Evolutionary conservation across 2,329 filamentous ascomycete genomes (phyloP), one percentile per base, ranked within the genome.

Genomic region (Parafenestella ontariensis): DNA sequence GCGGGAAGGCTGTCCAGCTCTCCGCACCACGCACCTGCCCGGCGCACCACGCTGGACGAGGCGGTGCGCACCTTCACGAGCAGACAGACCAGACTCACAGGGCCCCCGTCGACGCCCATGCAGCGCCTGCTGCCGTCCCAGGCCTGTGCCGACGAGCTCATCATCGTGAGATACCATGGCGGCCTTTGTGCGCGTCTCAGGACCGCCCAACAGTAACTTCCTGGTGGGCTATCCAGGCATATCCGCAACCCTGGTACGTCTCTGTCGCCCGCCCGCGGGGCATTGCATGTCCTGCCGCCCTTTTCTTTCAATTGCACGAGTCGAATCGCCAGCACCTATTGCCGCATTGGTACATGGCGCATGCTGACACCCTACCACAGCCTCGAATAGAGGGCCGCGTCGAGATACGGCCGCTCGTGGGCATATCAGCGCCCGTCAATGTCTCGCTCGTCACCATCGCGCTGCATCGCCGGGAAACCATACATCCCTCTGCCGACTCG

Each of bases 311-410:
- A 34, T 39, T 42, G 5, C 41, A 18, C 36, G 50, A 33, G 26
- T 36, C 33, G 23, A 21, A 46, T 33, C 45, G 11, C 28, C 59
- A 43, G 28, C 34, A 41, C 33, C 47, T 42, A 45, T 50, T 48
- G 45, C 51, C 41, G 34, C 45, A 34, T 44, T 41, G 33, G 15
- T 34, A 57, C 48, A 54, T 29, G 36, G 45, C 49, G 49, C 37
- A 41, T 62, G 61, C 68, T 73, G 61, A 72, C 66, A 56, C 31
- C 37, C 8, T n/a, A 43, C 23, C 47, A 42, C 72, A 97, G 92
- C 95, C 95, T 71, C 90, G 95, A 74, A 94, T 99, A 79, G 94
- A 97, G 82, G 95, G 95, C 69, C 96, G 95, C 75, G 95, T 99
- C 74, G 95, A 98, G 80, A 95, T 99, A 68, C 87, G 95, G 56